These are phyloP conservation scores for Claviceps pusilla DNA, from an alignment of 2,329 filamentous ascomycete genomes.

Conservation along the genomic window DNA sequence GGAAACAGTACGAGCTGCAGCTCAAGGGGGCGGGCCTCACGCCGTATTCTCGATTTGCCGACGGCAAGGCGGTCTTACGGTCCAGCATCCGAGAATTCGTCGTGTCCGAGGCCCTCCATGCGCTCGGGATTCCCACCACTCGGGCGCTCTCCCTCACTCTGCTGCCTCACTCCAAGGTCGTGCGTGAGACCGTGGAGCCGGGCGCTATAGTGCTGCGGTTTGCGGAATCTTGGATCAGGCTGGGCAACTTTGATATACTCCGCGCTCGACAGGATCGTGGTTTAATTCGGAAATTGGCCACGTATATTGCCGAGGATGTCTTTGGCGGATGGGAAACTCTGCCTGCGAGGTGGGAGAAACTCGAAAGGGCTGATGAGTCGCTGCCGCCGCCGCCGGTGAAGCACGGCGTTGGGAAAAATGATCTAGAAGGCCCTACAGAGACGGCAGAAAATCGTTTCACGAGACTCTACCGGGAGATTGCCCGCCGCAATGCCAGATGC, in stretches of 20 bases:
- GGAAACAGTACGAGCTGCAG: conserved; percentile 74
- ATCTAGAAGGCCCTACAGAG: conserved; percentile 51
- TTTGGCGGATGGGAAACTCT: conserved; percentile 78
- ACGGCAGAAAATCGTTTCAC: conserved; percentile 73
- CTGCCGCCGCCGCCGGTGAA: conserved; percentile 20
- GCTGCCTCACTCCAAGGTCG: conserved; percentile 55
- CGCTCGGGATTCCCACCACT: conserved; percentile 72
- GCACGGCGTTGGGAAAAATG: conserved; percentile 39
- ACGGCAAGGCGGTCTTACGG: conserved; percentile 83
- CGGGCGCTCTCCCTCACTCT: conserved; percentile 71
- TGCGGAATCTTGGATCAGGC: conserved; percentile 76
- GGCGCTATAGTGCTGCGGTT: conserved; percentile 88
- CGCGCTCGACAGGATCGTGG: conserved; percentile 65
- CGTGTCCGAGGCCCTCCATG: conserved; percentile 77
- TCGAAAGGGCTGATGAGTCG: conserved; percentile 29
- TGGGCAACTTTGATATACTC: conserved; percentile 93
- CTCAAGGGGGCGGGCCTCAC: conserved; percentile 88
- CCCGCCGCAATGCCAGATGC: conserved; percentile 68
- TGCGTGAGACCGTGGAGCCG: conserved; percentile 69
- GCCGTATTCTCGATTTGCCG: conserved; percentile 90
- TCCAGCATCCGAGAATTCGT: conserved; percentile 91
- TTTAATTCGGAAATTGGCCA: conserved; percentile 58
- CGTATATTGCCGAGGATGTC: conserved; percentile 76
- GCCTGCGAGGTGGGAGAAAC: conserved; percentile 43
- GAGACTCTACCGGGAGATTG: conserved; percentile 75